Base-by-base conservation (phyloP, 1,284 basidiomycete species). In the Thecaphora thlaspeos region DNA sequence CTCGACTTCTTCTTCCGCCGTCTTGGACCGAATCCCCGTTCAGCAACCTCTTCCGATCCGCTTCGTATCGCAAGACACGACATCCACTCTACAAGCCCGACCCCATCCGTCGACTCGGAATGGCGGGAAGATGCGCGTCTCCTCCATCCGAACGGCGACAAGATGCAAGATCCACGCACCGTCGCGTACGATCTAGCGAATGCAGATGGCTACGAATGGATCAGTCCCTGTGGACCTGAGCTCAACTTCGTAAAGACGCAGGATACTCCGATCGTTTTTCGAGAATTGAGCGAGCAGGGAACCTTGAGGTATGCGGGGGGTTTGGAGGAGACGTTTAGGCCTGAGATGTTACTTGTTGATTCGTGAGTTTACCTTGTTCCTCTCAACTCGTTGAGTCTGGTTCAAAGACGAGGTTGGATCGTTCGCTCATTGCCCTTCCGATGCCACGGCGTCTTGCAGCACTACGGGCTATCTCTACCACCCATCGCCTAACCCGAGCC, bases 381-480 rank as follows among this genome's bases (percentile, higher is more conserved):
- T 21, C 39, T 40, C 10, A 17, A 10, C 39, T n/a, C 32, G 17
- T 17, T 34, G 21, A 40, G 39, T 40, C 39, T 9, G 18, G 9
- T 12, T 19, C 11, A 9, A 8, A 17, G 10, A 9, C 21, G 9
- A 10, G 18, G 10, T 10, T 9, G 15, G 15, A n/a, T 40, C 39
- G 10, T 40, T 19, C 32, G 11, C 32, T 36, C 32, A 10, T n/a
- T 36, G n/a, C 32, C n/a, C n/a, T n/a, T 36, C 32, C n/a, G 11
- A 11, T n/a, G 10, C 39, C 21, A 21, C 21, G 10, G 21, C 18
- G 19, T 10, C 9, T 14, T 14, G 19, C 10, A 40, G 39, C 9
- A n/a, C 17, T 2, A 67, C 67, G 7, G 77, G 77, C 5, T 77
- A 77, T 39, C 61, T 78, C 2, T 78, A 75, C 37, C 77, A 78